Evolutionary conservation across 164 flowering plant species (phyloP).

Genomic region (Magnolia changhungtana): DNA sequence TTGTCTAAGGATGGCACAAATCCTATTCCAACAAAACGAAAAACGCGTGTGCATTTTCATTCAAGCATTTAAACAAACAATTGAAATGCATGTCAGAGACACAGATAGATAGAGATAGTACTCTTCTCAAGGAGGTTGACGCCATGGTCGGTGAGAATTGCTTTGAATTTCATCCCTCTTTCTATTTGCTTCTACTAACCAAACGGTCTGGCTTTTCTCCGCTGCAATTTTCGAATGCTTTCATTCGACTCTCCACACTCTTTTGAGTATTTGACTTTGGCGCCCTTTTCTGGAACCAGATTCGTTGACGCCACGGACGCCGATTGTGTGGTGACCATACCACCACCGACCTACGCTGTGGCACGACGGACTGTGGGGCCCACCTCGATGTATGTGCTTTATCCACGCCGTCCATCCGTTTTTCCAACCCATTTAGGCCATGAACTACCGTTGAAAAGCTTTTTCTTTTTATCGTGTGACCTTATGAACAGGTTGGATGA

Average conservation of each 20-base stretch:
- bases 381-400: too few relatives aligned
- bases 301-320: not conserved
- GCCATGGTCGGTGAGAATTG: slow-evolving; percentile 77
- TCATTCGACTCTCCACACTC: too few relatives aligned
- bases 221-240: too few relatives aligned
- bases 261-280: not conserved
- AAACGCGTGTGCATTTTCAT: not conserved
- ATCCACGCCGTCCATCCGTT: too few relatives aligned
- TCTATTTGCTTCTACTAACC: not conserved
- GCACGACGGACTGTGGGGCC: too few relatives aligned
- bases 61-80: not conserved
- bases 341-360: too few relatives aligned
- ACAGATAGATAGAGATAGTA: slow-evolving; percentile 3
- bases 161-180: slow-evolving; percentile 81
- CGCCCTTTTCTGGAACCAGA: not conserved
- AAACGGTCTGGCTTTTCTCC: not conserved
- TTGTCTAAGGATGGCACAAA: slow-evolving; percentile 86
- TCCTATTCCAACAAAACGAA: slow-evolving; percentile 12
- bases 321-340: too few relatives aligned
- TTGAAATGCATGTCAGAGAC: not conserved
- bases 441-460: too few relatives aligned
- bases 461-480: too few relatives aligned
- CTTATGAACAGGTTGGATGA: too few relatives aligned
- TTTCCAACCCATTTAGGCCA: too few relatives aligned
- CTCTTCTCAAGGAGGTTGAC: slow-evolving; percentile 70